Percentiles rank a stretch among this genome's conserved stretches.
Conservation (phyloP, 371 early-diverging fungal genomes). For the Mortierella sp. region DNA sequence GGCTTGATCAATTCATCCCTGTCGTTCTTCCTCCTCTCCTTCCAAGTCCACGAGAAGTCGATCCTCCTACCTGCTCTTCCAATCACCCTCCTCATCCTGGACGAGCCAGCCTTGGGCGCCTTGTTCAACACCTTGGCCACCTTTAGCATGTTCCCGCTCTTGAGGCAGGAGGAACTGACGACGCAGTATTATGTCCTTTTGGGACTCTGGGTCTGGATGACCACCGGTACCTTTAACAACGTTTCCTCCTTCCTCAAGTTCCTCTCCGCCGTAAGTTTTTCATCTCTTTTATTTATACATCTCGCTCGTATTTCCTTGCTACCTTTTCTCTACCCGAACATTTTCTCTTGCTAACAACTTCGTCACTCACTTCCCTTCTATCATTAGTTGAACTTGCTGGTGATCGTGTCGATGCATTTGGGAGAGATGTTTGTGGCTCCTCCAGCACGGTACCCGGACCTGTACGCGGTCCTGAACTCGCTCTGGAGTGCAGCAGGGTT, state of each 20-base stretch:
- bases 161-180: constrained; percentile 78
- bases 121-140: constrained; percentile 87
- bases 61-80: constrained; percentile 91
- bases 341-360: no score
- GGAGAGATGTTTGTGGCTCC: constrained; percentile 78
- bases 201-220: constrained; percentile 81
- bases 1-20: constrained; percentile 81
- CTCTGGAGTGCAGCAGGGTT: constrained; percentile 78
- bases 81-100: constrained; percentile 75
- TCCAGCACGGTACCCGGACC: constrained; percentile 76
- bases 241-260: constrained; percentile 19
- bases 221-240: constrained; percentile 45
- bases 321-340: no score
- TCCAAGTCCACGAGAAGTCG: constrained; percentile 98
- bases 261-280: constrained; percentile 35
- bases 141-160: constrained; percentile 93
- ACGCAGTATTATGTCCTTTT: constrained; percentile 75
- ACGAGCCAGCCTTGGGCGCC: constrained; percentile 68
- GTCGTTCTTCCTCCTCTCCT: constrained; percentile 94
- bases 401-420: constrained; percentile 72
- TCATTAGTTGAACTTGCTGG: constrained; percentile 62
- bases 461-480: constrained; percentile 85
- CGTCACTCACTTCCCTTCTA: constrained; percentile 4
- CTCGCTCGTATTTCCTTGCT: not conserved
- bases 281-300: not conserved